Evolutionary conservation across 2,329 filamentous ascomycete species (phyloP), one percentile per base, ranked within the genome.

Genomic region (Helicocarpus griseus): DNA sequence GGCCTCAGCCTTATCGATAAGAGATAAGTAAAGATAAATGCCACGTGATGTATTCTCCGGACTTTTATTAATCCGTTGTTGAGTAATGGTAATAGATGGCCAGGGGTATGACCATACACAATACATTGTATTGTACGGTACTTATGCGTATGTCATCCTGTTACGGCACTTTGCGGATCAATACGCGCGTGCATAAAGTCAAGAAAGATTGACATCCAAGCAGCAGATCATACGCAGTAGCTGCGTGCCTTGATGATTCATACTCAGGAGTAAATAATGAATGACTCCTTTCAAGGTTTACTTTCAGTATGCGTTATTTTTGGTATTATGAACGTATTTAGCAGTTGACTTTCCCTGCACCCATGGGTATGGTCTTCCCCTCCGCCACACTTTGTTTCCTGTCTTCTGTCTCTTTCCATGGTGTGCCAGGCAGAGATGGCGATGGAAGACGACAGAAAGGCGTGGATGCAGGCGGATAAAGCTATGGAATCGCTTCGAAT

Each of bases 401-500:
- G 31, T 35, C 31, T 9, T 3, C 31, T n/a, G n/a, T n/a, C n/a
- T n/a, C n/a, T n/a, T n/a, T n/a, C n/a, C n/a, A n/a, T n/a, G n/a
- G n/a, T n/a, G n/a, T n/a, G 31, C 31, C 31, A 9, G 5, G 31
- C 31, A 6, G 14, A 19, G 11, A 39, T 17, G 17, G 40, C 31
- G 29, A 48, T 22, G 6, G 47, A 53, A 55, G 40, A 38, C 24
- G 29, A 33, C 33, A 45, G 53, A 55, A 54, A 43, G 39, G 17
- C 35, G 48, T 53, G 41, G 51, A 54, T 17, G n/a, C 36, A 51
- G 29, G 39, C 29, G 21, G 46, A 48, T 26, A 48, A 47, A 43
- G 35, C 19, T 13, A 47, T 48, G 46, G 54, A 56, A 48, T 39
- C 41, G 35, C 48, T 51, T 56, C 48, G 56, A 57, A 57, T 45